Conservation (phyloP, 177 flowering plant species). For the Vitis hybrid region DNA sequence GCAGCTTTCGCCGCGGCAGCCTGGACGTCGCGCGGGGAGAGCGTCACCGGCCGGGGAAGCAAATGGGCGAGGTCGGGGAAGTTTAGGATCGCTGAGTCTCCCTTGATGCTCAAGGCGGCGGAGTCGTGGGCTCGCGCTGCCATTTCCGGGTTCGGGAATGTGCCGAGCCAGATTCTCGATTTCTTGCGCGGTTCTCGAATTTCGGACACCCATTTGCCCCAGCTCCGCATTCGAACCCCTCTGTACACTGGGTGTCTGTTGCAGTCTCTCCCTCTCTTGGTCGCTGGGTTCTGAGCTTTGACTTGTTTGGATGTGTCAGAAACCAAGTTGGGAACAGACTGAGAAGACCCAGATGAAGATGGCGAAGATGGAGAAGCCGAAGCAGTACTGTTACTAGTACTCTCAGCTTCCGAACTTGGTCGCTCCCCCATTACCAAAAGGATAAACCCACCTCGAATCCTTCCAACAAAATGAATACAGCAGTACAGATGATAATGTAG, state of each 20-base stretch:
- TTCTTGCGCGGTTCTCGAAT: conserved; percentile 24
- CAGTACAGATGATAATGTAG: too few species aligned
- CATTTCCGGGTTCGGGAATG: conserved; percentile 23
- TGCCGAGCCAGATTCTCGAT: conserved; percentile 26
- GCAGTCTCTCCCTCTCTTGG: conserved; percentile 4
- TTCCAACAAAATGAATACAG: too few species aligned
- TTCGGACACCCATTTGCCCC: conserved; percentile 30
- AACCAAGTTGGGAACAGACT: too few species aligned
- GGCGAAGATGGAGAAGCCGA: too few species aligned
- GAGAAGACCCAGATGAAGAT: too few species aligned
- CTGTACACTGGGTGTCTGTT: conserved; percentile 18
- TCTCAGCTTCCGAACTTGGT: too few species aligned
- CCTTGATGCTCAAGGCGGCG: conserved; percentile 31
- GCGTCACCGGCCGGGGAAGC: conserved; percentile 37
- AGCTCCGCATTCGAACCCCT: conserved; percentile 21
- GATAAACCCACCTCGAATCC: too few species aligned
- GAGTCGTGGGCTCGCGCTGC: conserved; percentile 27
- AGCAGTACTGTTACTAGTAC: too few species aligned
- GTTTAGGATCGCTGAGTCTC: conserved; percentile 37
- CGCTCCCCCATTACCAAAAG: too few species aligned
- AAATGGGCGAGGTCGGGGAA: conserved; percentile 34
- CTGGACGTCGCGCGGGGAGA: conserved; percentile 39
- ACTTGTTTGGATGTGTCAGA: too few species aligned
- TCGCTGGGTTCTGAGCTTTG: neutral
- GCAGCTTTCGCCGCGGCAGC: conserved; percentile 43